Percentiles rank a stretch among this genome's conserved stretches.
Conservation (phyloP, 2,329 filamentous ascomycete species). For the Alternaria brassicicola region DNA sequence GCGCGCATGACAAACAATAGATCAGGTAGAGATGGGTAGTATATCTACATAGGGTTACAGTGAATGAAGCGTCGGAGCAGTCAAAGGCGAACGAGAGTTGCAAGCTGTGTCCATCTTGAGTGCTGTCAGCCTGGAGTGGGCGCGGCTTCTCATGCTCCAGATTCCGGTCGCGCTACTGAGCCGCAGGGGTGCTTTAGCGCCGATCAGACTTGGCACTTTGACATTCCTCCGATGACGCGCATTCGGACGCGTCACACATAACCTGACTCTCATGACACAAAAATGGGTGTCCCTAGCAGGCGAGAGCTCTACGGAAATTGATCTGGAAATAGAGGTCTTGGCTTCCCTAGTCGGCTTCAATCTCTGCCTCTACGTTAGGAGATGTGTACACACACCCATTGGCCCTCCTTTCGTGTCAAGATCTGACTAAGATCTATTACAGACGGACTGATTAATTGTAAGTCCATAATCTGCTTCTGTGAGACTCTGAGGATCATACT, state of each 20-base stretch:
- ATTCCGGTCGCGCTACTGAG: background rate
- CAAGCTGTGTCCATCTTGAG: background rate
- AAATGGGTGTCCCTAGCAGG: background rate
- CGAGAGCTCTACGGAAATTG: rapidly evolving
- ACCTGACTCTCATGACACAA: background rate
- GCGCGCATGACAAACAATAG: background rate
- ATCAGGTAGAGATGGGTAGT: background rate
- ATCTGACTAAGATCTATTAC: background rate
- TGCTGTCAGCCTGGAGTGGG: background rate
- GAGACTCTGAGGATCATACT: too few relatives aligned
- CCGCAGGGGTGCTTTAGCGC: background rate
- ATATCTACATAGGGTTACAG: background rate
- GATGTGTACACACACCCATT: background rate
- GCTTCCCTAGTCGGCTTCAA: background rate
- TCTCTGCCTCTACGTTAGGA: background rate
- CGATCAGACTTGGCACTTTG: background rate
- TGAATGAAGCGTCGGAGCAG: background rate
- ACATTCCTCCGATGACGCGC: background rate
- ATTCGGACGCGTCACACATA: background rate
- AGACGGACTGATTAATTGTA: background rate
- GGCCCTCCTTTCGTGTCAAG: background rate
- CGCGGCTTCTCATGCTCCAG: background rate
- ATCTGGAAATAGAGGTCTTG: background rate
- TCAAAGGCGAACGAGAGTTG: background rate
- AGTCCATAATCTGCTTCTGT: too few relatives aligned